phyloP scores from a whole-genome alignment of 2,329 filamentous ascomycete species.

The Aureobasidium lini region DNA sequence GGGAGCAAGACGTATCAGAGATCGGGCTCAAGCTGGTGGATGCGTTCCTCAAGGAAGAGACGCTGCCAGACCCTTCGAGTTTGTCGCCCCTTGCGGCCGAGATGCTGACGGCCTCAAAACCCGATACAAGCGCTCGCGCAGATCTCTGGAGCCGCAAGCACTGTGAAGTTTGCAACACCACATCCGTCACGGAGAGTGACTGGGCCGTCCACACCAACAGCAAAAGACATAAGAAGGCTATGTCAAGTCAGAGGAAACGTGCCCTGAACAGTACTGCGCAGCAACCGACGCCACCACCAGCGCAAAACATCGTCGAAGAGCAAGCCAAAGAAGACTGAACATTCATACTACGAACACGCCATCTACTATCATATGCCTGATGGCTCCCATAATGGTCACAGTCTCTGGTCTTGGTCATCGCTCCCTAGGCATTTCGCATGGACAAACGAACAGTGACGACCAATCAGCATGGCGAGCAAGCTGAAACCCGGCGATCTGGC shows the following conservation, averaged over 20 bases:
- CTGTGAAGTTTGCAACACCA: constrained; percentile 64
- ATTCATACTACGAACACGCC: neutral
- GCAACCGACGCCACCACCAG: too few relatives aligned
- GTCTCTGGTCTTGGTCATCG: too few relatives aligned
- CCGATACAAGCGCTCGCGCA: constrained; percentile 34
- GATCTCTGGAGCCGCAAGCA: constrained; percentile 46
- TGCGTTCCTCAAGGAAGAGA: constrained; percentile 52
- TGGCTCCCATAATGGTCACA: neutral
- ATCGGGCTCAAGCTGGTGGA: constrained; percentile 57
- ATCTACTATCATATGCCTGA: neutral
- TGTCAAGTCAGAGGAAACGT: constrained; percentile 19
- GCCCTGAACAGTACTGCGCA: neutral
- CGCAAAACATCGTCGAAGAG: neutral
- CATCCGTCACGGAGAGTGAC: constrained; percentile 48
- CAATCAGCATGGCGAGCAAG: too few relatives aligned
- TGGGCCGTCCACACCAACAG: constrained; percentile 52
- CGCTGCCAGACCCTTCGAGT: constrained; percentile 47
- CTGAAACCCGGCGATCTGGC: too few relatives aligned
- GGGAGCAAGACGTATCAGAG: constrained; percentile 55
- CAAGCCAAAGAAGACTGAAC: neutral
- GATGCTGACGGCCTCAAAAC: constrained; percentile 51
- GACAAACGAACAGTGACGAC: too few relatives aligned
- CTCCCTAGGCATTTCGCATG: too few relatives aligned
- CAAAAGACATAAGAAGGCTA: constrained; percentile 41
- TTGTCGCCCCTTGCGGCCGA: constrained; percentile 51